These are phyloP conservation scores for Gossypium raimondii DNA, from an alignment of 345 rosid species.

Conservation along the genomic window DNA sequence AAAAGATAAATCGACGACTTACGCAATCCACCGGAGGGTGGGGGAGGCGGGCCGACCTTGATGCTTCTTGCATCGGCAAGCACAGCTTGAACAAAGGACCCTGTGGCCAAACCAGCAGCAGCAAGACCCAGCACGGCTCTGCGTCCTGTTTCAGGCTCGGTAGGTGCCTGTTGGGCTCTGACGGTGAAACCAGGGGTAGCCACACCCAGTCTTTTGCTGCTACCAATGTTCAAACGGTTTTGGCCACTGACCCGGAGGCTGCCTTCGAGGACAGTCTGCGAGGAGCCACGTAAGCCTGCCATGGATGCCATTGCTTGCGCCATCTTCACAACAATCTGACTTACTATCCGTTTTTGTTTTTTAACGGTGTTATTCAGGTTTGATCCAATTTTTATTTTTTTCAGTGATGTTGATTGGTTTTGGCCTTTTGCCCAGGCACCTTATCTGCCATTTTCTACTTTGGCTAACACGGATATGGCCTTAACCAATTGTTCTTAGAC, in stretches of 20 bases:
- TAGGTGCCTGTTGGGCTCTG: conserved; percentile 51
- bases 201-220: conserved; percentile 30
- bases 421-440: conserved; percentile 21
- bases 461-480: conserved; percentile 52
- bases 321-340: conserved; percentile 25
- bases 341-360: conserved; percentile 1
- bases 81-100: conserved; percentile 68
- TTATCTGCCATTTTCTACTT: conserved; percentile 38
- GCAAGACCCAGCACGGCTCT: conserved; percentile 67
- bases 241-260: conserved; percentile 59
- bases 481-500: conserved; percentile 26
- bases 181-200: conserved; percentile 39
- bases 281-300: conserved; percentile 65
- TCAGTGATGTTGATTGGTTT: conserved; percentile 45
- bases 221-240: conserved; percentile 32
- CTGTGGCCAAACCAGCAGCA: conserved; percentile 63
- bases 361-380: conserved; percentile 1
- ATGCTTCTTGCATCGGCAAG: conserved; percentile 66
- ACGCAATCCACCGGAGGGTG: conserved; percentile 92
- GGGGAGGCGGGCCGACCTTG: conserved; percentile 86
- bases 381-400: conserved; percentile 5
- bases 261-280: conserved; percentile 67
- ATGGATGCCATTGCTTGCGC: conserved; percentile 69
- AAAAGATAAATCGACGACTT: conserved; percentile 28
- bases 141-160: conserved; percentile 65